Evolutionary conservation across 2,329 filamentous ascomycete species (phyloP).

Genomic region (Hypoxylon sp.): DNA sequence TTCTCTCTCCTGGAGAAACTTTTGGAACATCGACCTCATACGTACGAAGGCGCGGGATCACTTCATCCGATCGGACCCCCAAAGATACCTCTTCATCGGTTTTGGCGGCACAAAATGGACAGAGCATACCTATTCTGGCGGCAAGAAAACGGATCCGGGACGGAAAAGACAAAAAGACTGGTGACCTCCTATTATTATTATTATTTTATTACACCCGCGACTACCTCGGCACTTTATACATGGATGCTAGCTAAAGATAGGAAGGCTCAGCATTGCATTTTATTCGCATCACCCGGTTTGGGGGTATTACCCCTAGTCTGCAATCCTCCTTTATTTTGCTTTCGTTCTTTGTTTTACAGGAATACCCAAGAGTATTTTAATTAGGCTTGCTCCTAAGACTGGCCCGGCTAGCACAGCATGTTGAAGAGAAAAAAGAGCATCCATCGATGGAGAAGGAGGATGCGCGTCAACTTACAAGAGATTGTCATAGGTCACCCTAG

Average conservation of each 20-base stretch:
- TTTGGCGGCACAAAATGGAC: slow-evolving; percentile 28
- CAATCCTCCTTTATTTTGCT: slow-evolving; percentile 11
- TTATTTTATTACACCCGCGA: slow-evolving; percentile 11
- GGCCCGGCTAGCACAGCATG: slow-evolving; percentile 29
- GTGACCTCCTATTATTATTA: slow-evolving; percentile 19
- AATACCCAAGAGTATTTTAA: slow-evolving; percentile 41
- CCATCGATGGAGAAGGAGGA: slow-evolving; percentile 17
- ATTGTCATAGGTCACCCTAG: slow-evolving; percentile 41
- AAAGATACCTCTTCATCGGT: slow-evolving; percentile 18
- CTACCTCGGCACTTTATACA: slow-evolving; percentile 28
- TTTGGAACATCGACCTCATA: slow-evolving; percentile 11
- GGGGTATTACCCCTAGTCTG: slow-evolving; percentile 27
- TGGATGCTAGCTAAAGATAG: slow-evolving; percentile 16
- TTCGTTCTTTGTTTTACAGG: slow-evolving; percentile 25
- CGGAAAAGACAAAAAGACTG: slow-evolving; percentile 36
- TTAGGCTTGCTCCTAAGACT: slow-evolving; percentile 21
- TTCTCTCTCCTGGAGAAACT: slow-evolving; percentile 8
- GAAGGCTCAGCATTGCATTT: slow-evolving; percentile 27
- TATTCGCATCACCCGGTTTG: slow-evolving; percentile 25
- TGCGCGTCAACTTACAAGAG: slow-evolving; percentile 33
- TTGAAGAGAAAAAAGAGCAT: slow-evolving; percentile 27
- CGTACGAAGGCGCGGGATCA: slow-evolving; percentile 11
- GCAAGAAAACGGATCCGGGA: slow-evolving; percentile 22
- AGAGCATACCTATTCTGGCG: slow-evolving; percentile 25
- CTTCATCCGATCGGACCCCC: slow-evolving; percentile 22